Evolutionary conservation across 805 yeast species (phyloP).

Genomic region (Torulaspora delbrueckii): DNA sequence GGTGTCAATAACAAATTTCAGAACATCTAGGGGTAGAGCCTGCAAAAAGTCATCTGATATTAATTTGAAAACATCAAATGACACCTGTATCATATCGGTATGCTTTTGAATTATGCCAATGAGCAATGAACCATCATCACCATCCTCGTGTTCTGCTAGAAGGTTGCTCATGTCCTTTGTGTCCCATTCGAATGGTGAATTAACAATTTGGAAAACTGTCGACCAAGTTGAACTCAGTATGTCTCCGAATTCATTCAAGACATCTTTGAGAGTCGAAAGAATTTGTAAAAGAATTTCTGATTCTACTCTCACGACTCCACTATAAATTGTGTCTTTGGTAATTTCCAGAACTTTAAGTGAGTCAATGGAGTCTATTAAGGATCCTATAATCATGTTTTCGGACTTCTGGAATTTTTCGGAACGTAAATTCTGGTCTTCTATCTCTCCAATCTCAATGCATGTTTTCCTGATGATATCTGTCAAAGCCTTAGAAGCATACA

Average conservation of each 20-base stretch:
- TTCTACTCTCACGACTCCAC: conserved; percentile 46
- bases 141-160: conserved; percentile 27
- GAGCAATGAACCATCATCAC: conserved; percentile 32
- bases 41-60: conserved; percentile 81
- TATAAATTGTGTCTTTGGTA: conserved; percentile 34
- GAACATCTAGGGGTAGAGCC: conserved; percentile 60
- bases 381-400: conserved; percentile 45
- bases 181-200: conserved; percentile 51
- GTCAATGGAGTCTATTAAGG: conserved; percentile 44
- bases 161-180: conserved; percentile 21
- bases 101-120: conserved; percentile 43
- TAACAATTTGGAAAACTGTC: conserved; percentile 54
- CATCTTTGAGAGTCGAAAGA: conserved; percentile 58
- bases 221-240: conserved; percentile 66
- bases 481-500: conserved; percentile 47
- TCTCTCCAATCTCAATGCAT: conserved; percentile 26
- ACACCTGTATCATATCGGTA: conserved; percentile 48
- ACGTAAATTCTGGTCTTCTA: conserved; percentile 18
- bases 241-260: conserved; percentile 76
- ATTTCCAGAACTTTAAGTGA: conserved; percentile 36
- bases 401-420: conserved; percentile 24
- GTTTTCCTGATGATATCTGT: conserved; percentile 43
- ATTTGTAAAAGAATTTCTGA: conserved; percentile 61
- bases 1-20: conserved; percentile 64
- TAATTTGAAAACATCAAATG: conserved; percentile 78